Percentiles rank a stretch among this genome's conserved stretches.
phyloP scores from a whole-genome alignment of 164 flowering plant genomes.

The Stephania cephalantha region DNA sequence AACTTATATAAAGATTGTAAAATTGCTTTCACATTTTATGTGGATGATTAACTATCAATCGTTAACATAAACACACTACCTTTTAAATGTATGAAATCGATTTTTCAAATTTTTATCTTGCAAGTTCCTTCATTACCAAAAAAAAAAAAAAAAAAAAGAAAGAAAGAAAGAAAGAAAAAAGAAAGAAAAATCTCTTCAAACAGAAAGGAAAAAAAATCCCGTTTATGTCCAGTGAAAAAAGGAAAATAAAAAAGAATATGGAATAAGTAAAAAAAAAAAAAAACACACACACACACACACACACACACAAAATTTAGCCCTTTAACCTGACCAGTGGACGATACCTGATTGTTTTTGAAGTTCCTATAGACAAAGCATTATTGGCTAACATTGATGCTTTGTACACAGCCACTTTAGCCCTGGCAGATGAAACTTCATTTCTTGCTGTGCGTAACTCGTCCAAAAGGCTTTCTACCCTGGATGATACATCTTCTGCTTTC shows the following conservation, averaged over 20 bases:
- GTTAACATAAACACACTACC: no score
- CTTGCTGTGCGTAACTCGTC: constrained; percentile 66
- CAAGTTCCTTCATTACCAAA: not conserved
- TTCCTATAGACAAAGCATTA: constrained; percentile 63
- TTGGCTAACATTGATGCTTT: constrained; percentile 62
- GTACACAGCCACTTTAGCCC: constrained; percentile 70
- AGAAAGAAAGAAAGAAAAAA: no score
- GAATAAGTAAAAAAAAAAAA: not conserved
- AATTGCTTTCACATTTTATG: not conserved
- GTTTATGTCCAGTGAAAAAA: not conserved
- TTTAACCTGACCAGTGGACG: no score
- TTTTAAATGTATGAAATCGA: not conserved
- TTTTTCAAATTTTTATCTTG: not conserved
- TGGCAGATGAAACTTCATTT: constrained; percentile 65
- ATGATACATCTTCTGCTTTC: constrained; percentile 81
- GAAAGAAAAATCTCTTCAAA: no score
- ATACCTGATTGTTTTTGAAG: constrained; percentile 25
- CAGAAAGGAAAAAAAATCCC: not conserved
- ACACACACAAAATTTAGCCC: no score
- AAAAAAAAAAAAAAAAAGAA: no score
- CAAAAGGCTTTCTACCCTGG: constrained; percentile 68
- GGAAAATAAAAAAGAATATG: not conserved
- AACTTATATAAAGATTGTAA: not conserved
- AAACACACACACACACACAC: no score
- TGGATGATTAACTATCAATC: not conserved